Evolutionary conservation across 768 basidiomycete genomes (phyloP).

Genomic region (Pleurotus pulmonarius): DNA sequence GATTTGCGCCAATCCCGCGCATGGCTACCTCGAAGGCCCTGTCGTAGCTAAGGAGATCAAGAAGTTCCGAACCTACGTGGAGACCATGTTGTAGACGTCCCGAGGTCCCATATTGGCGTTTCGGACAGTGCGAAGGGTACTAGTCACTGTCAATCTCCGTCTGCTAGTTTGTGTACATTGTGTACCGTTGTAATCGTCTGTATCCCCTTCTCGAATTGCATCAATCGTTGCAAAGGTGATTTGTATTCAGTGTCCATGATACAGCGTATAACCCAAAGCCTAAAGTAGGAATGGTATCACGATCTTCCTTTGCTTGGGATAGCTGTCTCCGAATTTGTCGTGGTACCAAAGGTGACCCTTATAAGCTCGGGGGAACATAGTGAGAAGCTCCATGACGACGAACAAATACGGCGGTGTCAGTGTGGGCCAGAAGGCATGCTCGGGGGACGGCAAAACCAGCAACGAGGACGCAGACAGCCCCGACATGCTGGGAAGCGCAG

Average conservation of each 20-base stretch:
- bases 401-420: constrained; percentile 81
- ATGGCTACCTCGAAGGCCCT: no score
- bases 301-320: constrained; percentile 71
- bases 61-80: no score
- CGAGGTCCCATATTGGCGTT: no score
- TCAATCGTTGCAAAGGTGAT: neutral
- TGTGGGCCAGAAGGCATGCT: constrained; percentile 33
- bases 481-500: constrained; percentile 18
- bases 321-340: constrained; percentile 65
- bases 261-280: neutral
- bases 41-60: no score
- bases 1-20: no score
- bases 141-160: no score
- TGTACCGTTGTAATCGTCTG: no score
- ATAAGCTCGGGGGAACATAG: constrained; percentile 82
- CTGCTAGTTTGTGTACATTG: no score
- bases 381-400: constrained; percentile 60
- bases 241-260: neutral
- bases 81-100: no score
- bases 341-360: constrained; percentile 88
- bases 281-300: constrained; percentile 79
- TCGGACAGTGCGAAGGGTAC: no score
- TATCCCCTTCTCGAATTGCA: no score
- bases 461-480: constrained; percentile 11
- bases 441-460: constrained; percentile 25